phyloP scores from a whole-genome alignment of 1,284 basidiomycete genomes.

The Puccinia polysora region DNA sequence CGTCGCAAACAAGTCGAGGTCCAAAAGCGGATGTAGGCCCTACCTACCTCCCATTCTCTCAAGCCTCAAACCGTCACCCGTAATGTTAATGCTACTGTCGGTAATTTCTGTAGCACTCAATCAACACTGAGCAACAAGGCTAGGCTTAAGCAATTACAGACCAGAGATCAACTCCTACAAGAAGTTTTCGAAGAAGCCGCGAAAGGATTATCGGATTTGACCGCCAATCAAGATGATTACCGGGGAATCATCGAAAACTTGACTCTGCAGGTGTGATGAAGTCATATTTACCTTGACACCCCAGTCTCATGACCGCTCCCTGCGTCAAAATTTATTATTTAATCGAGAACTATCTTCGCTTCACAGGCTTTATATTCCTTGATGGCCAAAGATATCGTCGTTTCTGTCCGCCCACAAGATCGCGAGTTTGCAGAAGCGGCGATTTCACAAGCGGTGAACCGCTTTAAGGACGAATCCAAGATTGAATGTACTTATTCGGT shows the following conservation, averaged over 20 bases:
- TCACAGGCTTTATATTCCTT: constrained; percentile 60
- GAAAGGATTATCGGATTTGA: constrained; percentile 62
- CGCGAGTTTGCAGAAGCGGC: constrained; percentile 61
- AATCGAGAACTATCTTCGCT: not conserved
- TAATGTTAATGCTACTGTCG: not conserved
- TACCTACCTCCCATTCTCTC: not conserved
- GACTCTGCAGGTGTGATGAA: constrained; percentile 19
- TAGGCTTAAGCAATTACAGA: constrained; percentile 81
- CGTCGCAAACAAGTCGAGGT: constrained; percentile 86
- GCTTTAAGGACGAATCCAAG: constrained; percentile 73
- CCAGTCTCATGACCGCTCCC: not conserved
- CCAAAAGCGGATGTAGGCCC: constrained; percentile 82
- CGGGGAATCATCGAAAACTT: constrained; percentile 20
- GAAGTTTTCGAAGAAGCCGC: constrained; percentile 77
- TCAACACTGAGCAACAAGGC: constrained; percentile 96
- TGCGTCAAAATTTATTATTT: no score
- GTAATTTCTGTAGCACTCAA: constrained; percentile 70
- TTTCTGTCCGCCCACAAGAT: constrained; percentile 66
- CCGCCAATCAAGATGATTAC: constrained; percentile 12
- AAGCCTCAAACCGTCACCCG: not conserved
- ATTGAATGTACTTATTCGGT: constrained; percentile 63
- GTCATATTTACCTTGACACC: no score
- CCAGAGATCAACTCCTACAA: constrained; percentile 86
- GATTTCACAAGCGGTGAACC: constrained; percentile 61
- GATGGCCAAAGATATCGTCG: constrained; percentile 65